phyloP scores from a whole-genome alignment of 2,329 filamentous ascomycete species.

The Talaromyces rugulosus region DNA sequence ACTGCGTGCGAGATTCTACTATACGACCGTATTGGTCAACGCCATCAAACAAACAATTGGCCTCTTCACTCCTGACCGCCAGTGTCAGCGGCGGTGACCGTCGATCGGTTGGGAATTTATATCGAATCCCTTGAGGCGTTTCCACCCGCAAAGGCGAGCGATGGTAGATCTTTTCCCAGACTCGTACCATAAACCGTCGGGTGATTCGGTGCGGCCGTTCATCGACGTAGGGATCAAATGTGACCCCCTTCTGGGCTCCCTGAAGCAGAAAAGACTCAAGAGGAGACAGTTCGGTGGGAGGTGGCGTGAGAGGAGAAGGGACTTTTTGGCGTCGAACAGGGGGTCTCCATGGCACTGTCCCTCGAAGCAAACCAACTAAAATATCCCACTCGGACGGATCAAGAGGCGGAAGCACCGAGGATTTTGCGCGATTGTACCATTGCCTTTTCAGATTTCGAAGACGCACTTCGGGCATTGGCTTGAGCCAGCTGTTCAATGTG shows the following conservation, averaged over 20 bases:
- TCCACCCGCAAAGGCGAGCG: constrained; percentile 28
- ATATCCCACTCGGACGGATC: constrained; percentile 31
- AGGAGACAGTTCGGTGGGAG: constrained; percentile 1
- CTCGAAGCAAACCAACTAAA: constrained; percentile 31
- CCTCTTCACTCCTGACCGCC: constrained; percentile 4
- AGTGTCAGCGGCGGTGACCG: not conserved
- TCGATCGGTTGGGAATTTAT: constrained; percentile 25
- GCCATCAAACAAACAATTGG: constrained; percentile 3
- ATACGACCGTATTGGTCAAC: constrained; percentile 1
- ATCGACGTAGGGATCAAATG: constrained; percentile 27
- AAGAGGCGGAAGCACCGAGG: constrained; percentile 35
- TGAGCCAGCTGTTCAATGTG: constrained; percentile 32
- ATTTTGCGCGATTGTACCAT: constrained; percentile 33
- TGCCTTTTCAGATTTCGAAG: constrained; percentile 30
- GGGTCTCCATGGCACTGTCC: constrained; percentile 27
- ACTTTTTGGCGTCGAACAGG: constrained; percentile 22
- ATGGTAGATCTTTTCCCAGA: constrained; percentile 34
- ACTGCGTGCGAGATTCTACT: not conserved
- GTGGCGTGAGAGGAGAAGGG: not conserved
- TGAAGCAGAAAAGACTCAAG: constrained; percentile 27
- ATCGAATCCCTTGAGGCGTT: constrained; percentile 21
- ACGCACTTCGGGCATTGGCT: constrained; percentile 25
- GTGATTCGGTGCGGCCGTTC: constrained; percentile 40
- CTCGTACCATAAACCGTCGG: constrained; percentile 32
- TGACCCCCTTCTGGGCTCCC: constrained; percentile 33